Evolutionary conservation across 2,329 filamentous ascomycete genomes (phyloP).

Genomic region (Colletotrichum sp.): DNA sequence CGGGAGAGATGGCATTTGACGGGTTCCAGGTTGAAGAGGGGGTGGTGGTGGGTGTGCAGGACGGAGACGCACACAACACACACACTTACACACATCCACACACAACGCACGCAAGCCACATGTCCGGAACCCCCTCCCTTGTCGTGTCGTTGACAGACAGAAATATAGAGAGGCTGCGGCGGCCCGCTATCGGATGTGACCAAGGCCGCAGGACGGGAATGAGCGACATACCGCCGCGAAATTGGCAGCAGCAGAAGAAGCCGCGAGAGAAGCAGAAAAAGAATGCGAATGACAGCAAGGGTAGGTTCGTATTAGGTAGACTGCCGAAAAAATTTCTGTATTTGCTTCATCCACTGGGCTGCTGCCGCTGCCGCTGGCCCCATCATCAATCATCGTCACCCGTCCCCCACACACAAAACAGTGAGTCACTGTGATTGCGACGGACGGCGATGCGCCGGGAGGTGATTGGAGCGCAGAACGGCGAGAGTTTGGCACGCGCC

Average conservation of each 20-base stretch:
- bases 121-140: not conserved
- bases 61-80: not conserved
- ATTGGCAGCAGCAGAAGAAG: not conserved
- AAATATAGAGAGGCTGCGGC: not conserved
- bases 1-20: not conserved
- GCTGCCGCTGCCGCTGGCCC: not conserved
- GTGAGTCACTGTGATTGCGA: not conserved
- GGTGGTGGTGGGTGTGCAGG: not conserved
- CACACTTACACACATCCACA: not conserved
- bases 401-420: not conserved
- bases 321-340: not conserved
- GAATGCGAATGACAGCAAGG: not conserved
- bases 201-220: not conserved
- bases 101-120: not conserved
- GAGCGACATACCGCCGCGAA: not conserved
- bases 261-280: not conserved
- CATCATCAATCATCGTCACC: not conserved
- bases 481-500: not conserved
- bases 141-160: not conserved
- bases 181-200: slow-evolving; percentile 12
- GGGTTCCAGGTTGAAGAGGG: not conserved
- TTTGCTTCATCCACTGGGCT: not conserved
- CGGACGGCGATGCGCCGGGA: slow-evolving; percentile 10
- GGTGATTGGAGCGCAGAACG: slow-evolving; percentile 14
- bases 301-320: not conserved